A percentile compares a stretch with the other conserved stretches of the same genome.
Evolutionary conservation across 164 flowering plant species (phyloP).

Genomic region (Berberis vulgaris): DNA sequence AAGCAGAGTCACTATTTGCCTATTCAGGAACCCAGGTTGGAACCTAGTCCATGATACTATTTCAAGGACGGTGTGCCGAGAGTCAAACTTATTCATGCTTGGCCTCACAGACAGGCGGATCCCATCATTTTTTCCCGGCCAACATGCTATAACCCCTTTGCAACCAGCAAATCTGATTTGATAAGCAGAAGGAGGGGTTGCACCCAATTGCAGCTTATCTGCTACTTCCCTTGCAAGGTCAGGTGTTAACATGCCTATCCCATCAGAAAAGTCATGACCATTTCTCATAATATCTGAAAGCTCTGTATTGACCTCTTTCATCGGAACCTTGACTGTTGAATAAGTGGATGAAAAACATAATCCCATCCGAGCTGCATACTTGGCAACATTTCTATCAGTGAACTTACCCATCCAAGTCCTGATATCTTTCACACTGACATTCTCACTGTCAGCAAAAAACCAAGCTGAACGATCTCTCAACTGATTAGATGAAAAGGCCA

Average conservation of each 20-base stretch:
- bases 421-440: constrained; percentile 22
- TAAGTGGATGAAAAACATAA: constrained; percentile 94
- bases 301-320: constrained; percentile 27
- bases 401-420: constrained; percentile 84
- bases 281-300: constrained; percentile 69
- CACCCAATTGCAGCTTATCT: constrained; percentile 45
- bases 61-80: constrained; percentile 60
- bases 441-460: constrained; percentile 75
- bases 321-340: constrained; percentile 74
- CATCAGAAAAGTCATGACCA: constrained; percentile 76
- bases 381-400: constrained; percentile 51
- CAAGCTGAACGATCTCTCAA: constrained; percentile 89
- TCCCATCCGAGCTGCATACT: constrained; percentile 96
- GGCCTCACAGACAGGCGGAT: constrained; percentile 50
- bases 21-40: constrained; percentile 88
- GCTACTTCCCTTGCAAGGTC: constrained; percentile 81
- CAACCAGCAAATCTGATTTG: constrained; percentile 91
- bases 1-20: constrained; percentile 79
- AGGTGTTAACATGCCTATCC: constrained; percentile 70
- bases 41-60: constrained; percentile 90
- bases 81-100: constrained; percentile 79
- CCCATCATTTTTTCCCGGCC: constrained; percentile 57
- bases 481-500: constrained; percentile 90
- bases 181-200: constrained; percentile 59
- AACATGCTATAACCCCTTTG: constrained; percentile 87